Conservation (phyloP, 768 basidiomycete genomes). For the Rhodotorula kratochvilovae region DNA sequence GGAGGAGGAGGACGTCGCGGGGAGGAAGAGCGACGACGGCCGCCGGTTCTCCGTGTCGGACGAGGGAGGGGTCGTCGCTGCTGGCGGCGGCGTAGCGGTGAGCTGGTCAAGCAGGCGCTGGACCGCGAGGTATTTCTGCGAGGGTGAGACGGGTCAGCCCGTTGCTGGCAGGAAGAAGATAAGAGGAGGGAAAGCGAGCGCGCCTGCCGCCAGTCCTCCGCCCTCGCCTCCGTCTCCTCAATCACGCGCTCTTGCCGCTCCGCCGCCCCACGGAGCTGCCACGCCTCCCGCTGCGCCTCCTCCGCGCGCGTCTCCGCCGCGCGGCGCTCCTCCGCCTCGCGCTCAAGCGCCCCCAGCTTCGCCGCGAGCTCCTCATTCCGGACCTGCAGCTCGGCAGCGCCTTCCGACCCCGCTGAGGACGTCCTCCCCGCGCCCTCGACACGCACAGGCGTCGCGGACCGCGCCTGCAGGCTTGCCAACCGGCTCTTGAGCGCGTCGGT, state of each 20-base stretch:
- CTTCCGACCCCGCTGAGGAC: neutral
- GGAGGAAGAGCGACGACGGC: neutral
- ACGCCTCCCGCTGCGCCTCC: neutral
- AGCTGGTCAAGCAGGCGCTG: slow-evolving; percentile 24
- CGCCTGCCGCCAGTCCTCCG: slow-evolving; percentile 14
- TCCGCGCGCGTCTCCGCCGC: neutral
- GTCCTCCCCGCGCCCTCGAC: no score
- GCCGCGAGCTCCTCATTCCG: slow-evolving; percentile 15
- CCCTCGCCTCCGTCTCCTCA: neutral
- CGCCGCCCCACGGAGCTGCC: neutral
- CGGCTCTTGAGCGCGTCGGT: slow-evolving; percentile 30
- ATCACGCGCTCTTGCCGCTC: neutral
- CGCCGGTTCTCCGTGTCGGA: neutral
- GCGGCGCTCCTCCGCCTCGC: neutral
- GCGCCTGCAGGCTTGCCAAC: slow-evolving; percentile 20
- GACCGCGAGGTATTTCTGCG: slow-evolving; percentile 30
- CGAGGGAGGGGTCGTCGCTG: neutral
- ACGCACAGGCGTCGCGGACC: neutral
- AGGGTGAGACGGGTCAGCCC: accelerated
- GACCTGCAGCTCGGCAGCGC: slow-evolving; percentile 10
- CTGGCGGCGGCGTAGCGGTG: neutral
- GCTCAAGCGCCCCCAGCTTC: neutral
- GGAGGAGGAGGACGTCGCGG: neutral
- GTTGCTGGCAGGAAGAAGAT: no score
- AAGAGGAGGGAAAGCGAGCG: neutral